Evolutionary conservation across 176 grass and related monocot species (phyloP).

Genomic region (Saccharum spontaneum): DNA sequence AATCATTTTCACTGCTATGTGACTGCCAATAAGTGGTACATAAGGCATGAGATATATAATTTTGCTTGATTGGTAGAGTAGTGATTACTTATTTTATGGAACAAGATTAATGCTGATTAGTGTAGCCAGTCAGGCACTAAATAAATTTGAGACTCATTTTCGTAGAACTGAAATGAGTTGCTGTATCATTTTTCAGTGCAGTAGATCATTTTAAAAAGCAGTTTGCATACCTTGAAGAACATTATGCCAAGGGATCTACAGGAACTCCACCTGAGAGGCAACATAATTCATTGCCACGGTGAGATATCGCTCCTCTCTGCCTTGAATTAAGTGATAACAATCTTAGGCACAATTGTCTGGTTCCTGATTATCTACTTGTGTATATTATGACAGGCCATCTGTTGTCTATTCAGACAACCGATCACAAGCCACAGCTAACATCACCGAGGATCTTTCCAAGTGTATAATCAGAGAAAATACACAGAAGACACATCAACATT

Average conservation of each 20-base stretch:
- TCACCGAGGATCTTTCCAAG: constrained; percentile 79
- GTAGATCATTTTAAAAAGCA: constrained; percentile 95
- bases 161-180: constrained; percentile 26
- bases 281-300: constrained; percentile 94
- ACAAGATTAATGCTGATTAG: not conserved
- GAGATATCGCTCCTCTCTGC: constrained; percentile 15
- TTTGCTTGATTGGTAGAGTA: not conserved
- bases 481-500: constrained; percentile 48
- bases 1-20: not conserved
- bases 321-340: constrained; percentile 22
- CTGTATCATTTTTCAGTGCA: constrained; percentile 56
- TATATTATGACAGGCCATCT: constrained; percentile 52
- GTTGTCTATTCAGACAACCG: constrained; percentile 45
- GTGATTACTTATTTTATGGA: constrained; percentile 7
- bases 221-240: constrained; percentile 92
- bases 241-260: constrained; percentile 78
- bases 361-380: constrained; percentile 22
- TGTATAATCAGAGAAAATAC: constrained; percentile 76
- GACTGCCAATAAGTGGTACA: not conserved
- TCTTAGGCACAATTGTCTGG: constrained; percentile 4
- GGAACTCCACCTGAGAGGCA: constrained; percentile 80
- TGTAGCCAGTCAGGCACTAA: not conserved
- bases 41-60: not conserved
- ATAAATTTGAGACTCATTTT: constrained; percentile 10
- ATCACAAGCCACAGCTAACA: constrained; percentile 51